A percentile compares a stretch with the other conserved stretches of the same genome.
These are phyloP conservation scores for Sonneratia alba DNA, from an alignment of 345 rosid genomes.

Conservation along the genomic window DNA sequence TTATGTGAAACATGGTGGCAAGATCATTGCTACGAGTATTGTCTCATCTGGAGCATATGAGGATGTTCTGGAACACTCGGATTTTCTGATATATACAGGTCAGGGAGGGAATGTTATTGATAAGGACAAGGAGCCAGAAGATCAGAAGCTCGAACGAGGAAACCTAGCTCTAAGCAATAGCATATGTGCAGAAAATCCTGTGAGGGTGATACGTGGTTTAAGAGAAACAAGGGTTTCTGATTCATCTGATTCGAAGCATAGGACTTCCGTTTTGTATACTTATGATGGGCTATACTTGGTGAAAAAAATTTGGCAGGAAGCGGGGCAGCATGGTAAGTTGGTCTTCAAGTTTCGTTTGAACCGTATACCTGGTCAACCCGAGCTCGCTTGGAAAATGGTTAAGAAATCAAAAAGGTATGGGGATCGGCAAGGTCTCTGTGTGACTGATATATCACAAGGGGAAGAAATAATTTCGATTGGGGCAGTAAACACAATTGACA, in stretches of 20 bases:
- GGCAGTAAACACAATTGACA: constrained; percentile 63
- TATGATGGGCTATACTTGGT: constrained; percentile 78
- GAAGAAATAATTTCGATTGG: constrained; percentile 52
- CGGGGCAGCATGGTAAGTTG: constrained; percentile 56
- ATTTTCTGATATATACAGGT: constrained; percentile 61
- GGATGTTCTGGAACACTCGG: constrained; percentile 48
- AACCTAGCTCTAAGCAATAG: constrained; percentile 73
- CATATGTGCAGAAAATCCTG: constrained; percentile 25
- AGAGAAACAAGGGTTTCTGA: constrained; percentile 31
- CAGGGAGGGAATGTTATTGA: constrained; percentile 61
- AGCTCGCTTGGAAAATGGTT: constrained; percentile 76
- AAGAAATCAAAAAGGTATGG: constrained; percentile 35
- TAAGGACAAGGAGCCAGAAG: constrained; percentile 49
- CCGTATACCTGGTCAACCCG: constrained; percentile 61
- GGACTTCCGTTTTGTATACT: constrained; percentile 26
- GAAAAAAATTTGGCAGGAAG: constrained; percentile 39
- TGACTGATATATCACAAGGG: constrained; percentile 55
- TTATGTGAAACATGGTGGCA: constrained; percentile 29
- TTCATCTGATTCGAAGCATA: constrained; percentile 25
- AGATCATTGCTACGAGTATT: constrained; percentile 49
- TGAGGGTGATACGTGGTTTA: constrained; percentile 69
- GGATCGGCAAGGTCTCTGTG: constrained; percentile 53
- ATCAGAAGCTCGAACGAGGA: constrained; percentile 66
- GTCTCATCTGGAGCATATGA: constrained; percentile 71
- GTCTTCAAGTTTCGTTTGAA: constrained; percentile 59